Evolutionary conservation across 805 yeast genomes (phyloP).

Genomic region (Scheffersomyces coipomensis): DNA sequence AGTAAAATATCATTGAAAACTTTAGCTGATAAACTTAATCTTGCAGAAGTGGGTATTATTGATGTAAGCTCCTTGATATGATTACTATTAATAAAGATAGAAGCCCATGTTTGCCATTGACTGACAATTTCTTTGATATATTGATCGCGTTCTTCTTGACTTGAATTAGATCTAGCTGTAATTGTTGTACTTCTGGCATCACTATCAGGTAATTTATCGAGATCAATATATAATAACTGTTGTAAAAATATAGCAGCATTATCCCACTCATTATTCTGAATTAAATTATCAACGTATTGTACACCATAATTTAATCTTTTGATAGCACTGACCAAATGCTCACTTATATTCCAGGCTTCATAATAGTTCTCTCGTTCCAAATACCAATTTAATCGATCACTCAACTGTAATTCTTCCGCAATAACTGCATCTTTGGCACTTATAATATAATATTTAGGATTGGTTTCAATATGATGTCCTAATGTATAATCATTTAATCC

Average conservation of each 20-base stretch:
- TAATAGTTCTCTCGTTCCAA: conserved; percentile 49
- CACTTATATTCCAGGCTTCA: conserved; percentile 81
- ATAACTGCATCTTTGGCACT: conserved; percentile 81
- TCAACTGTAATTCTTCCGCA: conserved; percentile 66
- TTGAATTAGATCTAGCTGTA: conserved; percentile 13
- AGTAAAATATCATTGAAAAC: conserved; percentile 45
- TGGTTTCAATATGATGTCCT: conserved; percentile 47
- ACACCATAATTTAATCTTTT: conserved; percentile 63
- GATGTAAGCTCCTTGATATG: conserved; percentile 48
- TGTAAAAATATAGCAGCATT: conserved; percentile 52
- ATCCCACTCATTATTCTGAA: conserved; percentile 50
- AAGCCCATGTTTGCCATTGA: conserved; percentile 68
- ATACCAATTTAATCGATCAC: conserved; percentile 76
- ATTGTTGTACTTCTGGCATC: conserved; percentile 31
- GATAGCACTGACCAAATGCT: conserved; percentile 46
- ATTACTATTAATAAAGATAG: conserved; percentile 47
- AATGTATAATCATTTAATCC: conserved; percentile 82
- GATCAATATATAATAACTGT: conserved; percentile 15
- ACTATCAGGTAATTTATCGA: conserved; percentile 20
- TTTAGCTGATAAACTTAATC: conserved; percentile 28
- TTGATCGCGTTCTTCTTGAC: conserved; percentile 16
- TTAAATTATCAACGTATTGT: conserved; percentile 46
- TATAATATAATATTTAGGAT: conserved; percentile 59
- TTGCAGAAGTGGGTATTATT: conserved; percentile 52
- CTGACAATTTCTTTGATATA: conserved; percentile 20